phyloP scores from a whole-genome alignment of 176 grass and related monocot genomes.

The Rhynchospora breviuscula region DNA sequence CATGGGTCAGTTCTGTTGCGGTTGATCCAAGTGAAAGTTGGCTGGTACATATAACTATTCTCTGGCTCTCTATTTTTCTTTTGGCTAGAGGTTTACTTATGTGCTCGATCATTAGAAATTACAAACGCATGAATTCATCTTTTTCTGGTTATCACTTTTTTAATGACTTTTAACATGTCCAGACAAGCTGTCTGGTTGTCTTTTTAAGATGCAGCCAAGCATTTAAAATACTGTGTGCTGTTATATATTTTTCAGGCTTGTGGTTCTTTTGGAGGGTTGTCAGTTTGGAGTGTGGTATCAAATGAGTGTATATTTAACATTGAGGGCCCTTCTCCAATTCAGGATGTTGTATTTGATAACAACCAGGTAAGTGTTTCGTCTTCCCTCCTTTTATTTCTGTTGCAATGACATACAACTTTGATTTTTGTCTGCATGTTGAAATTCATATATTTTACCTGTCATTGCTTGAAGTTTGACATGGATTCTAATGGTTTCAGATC shows the following conservation, averaged over 20 bases:
- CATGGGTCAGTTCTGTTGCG: slow-evolving; percentile 73
- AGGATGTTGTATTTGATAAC: slow-evolving; percentile 79
- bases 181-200: not conserved
- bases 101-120: not conserved
- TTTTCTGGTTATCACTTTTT: not conserved
- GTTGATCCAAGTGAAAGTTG: slow-evolving; percentile 89
- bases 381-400: slow-evolving; percentile 13
- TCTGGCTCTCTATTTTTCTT: not conserved
- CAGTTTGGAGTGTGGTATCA: slow-evolving; percentile 88
- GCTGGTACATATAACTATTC: slow-evolving; percentile 47
- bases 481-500: slow-evolving; percentile 42
- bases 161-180: not conserved
- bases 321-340: slow-evolving; percentile 57
- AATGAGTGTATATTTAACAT: slow-evolving; percentile 75
- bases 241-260: slow-evolving; percentile 50
- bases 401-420: not conserved
- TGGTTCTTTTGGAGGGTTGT: slow-evolving; percentile 62
- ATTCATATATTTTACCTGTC: not conserved
- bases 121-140: not conserved
- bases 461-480: not conserved
- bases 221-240: not conserved
- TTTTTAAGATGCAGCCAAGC: not conserved
- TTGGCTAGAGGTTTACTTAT: not conserved
- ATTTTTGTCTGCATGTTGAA: not conserved
- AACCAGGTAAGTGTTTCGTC: slow-evolving; percentile 53